Percentiles rank a stretch among this genome's conserved stretches.
phyloP scores from a whole-genome alignment of 441 rosid genomes.

The Populus hybrid region DNA sequence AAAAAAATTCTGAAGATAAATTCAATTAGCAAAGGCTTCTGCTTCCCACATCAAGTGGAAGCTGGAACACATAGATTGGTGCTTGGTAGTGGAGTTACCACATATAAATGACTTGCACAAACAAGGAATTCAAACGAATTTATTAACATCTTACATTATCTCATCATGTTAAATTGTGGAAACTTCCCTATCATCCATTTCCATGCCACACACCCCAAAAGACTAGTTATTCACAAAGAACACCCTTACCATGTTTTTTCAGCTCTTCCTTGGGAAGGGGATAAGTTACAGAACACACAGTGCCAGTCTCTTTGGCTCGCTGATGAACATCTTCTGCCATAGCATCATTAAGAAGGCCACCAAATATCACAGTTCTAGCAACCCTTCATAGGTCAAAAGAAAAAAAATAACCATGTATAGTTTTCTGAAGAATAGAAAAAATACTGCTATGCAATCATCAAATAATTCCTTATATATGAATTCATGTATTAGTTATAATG shows the following conservation, averaged over 20 bases:
- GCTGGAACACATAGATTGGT: too few relatives aligned
- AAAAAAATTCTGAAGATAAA: too few relatives aligned
- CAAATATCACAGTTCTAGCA: constrained; percentile 92
- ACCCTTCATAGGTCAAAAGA: constrained; percentile 53
- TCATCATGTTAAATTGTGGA: neutral
- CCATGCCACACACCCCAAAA: neutral
- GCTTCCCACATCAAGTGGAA: too few relatives aligned
- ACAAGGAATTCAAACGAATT: neutral
- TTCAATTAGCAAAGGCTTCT: too few relatives aligned
- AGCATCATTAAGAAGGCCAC: constrained; percentile 69
- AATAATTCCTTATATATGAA: neutral
- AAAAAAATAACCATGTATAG: neutral
- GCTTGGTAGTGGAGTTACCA: neutral
- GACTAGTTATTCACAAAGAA: neutral
- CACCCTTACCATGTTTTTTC: constrained; percentile 60
- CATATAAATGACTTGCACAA: neutral
- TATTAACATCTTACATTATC: neutral
- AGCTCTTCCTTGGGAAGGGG: constrained; percentile 78
- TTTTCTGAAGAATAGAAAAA: neutral
- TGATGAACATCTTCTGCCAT: constrained; percentile 71
- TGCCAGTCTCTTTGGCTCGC: constrained; percentile 59
- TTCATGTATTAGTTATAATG: neutral
- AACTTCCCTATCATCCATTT: neutral
- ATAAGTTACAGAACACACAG: constrained; percentile 74
- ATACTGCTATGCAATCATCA: neutral